phyloP scores from a whole-genome alignment of 2,329 filamentous ascomycete species.

The Bisporella sp. region DNA sequence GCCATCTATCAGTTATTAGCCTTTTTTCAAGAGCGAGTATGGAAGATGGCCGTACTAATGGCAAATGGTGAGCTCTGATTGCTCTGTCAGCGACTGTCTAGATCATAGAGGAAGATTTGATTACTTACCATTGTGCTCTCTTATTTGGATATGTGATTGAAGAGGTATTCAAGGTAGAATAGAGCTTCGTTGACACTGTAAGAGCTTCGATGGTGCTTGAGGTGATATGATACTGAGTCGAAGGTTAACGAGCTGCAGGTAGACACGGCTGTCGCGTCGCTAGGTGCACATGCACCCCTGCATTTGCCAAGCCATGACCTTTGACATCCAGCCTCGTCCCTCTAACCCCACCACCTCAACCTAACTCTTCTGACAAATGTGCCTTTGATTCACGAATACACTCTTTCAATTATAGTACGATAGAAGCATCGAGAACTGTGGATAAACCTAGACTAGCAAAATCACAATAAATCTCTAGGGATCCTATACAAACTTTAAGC shows the following conservation, averaged over 20 bases:
- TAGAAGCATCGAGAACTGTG: too few species aligned
- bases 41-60: slow-evolving; percentile 63
- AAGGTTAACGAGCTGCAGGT: slow-evolving; percentile 13
- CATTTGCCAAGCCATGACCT: too few species aligned
- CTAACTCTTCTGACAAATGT: too few species aligned
- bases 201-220: slow-evolving; percentile 12
- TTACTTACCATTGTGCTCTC: slow-evolving; percentile 22
- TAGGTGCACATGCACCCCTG: slow-evolving; percentile 8
- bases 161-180: background rate
- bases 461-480: too few species aligned
- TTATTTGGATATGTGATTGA: slow-evolving; percentile 2
- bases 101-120: background rate
- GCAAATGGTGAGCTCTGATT: slow-evolving; percentile 81
- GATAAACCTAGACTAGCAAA: slow-evolving; percentile 12
- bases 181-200: slow-evolving; percentile 4
- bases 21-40: slow-evolving; percentile 11
- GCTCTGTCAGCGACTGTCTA: too few species aligned
- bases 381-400: too few species aligned
- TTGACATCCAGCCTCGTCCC: too few species aligned
- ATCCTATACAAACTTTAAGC: too few species aligned
- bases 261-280: slow-evolving; percentile 27
- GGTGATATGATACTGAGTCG: background rate
- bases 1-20: slow-evolving; percentile 50
- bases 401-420: too few species aligned
- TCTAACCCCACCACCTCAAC: too few species aligned